Evolutionary conservation across 345 rosid genomes (phyloP).

Genomic region (Lepidium aucheri): DNA sequence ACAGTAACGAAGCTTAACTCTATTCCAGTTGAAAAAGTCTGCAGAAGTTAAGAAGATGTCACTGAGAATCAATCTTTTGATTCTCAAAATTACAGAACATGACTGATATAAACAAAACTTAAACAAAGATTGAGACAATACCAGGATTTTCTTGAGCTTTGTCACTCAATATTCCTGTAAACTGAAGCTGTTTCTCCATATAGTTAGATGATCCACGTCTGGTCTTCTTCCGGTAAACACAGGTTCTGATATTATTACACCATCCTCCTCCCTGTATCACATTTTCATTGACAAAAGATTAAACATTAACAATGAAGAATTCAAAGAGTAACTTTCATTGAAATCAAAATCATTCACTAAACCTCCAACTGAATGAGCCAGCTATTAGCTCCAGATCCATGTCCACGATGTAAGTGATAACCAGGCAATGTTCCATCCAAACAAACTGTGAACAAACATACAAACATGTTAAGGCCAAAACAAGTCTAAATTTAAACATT

Average conservation of each 20-base stretch:
- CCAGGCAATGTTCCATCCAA: slow-evolving; percentile 97
- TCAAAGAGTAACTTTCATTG: neutral
- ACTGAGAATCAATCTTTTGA: neutral
- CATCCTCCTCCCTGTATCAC: slow-evolving; percentile 85
- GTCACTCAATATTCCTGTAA: slow-evolving; percentile 75
- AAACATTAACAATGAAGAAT: neutral
- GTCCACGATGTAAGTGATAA: slow-evolving; percentile 78
- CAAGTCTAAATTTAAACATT: neutral
- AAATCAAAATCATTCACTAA: slow-evolving; percentile 1
- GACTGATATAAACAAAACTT: neutral
- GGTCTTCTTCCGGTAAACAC: slow-evolving; percentile 67
- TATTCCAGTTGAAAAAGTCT: slow-evolving; percentile 97
- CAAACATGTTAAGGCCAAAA: slow-evolving; percentile 5
- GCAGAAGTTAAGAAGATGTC: slow-evolving; percentile 5
- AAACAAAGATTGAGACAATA: slow-evolving; percentile 9
- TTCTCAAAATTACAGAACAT: neutral
- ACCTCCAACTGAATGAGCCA: slow-evolving; percentile 98
- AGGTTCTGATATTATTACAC: slow-evolving; percentile 53
- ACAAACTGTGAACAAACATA: slow-evolving; percentile 52
- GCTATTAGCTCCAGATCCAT: slow-evolving; percentile 73
- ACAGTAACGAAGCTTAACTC: slow-evolving; percentile 84
- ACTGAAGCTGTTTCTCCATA: slow-evolving; percentile 66
- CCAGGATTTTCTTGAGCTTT: slow-evolving; percentile 87
- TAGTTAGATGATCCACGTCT: slow-evolving; percentile 73
- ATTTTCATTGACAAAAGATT: neutral